Evolutionary conservation across 2,329 filamentous ascomycete genomes (phyloP).

Genomic region (Colletotrichum paranaense): DNA sequence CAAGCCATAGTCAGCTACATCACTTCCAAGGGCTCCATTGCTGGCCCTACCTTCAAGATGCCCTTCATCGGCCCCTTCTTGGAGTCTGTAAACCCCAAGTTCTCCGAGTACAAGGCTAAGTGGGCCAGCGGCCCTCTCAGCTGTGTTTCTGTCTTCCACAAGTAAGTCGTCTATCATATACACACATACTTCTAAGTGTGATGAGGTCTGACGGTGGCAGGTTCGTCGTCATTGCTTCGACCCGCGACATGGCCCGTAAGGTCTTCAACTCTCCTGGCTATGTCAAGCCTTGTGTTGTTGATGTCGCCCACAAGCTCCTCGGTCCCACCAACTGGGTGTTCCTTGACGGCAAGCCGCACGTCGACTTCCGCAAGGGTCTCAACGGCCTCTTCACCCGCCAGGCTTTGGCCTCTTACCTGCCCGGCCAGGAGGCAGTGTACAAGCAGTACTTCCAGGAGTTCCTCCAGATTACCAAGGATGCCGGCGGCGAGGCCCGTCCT

Average conservation of each 20-base stretch:
- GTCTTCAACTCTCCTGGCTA: slow-evolving; percentile 94
- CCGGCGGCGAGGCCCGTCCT: slow-evolving; percentile 78
- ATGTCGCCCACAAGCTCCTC: slow-evolving; percentile 92
- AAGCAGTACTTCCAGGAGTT: slow-evolving; percentile 86
- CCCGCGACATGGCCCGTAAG: slow-evolving; percentile 94
- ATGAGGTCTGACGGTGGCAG: slow-evolving; percentile 55
- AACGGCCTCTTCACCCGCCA: slow-evolving; percentile 94
- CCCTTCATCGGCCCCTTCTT: slow-evolving; percentile 97
- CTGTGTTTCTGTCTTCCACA: slow-evolving; percentile 99
- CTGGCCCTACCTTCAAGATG: slow-evolving; percentile 79
- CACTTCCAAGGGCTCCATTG: slow-evolving; percentile 79
- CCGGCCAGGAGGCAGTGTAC: slow-evolving; percentile 93
- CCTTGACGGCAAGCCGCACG: slow-evolving; percentile 92
- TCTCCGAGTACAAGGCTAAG: slow-evolving; percentile 90
- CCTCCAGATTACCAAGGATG: slow-evolving; percentile 78
- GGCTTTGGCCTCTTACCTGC: slow-evolving; percentile 88
- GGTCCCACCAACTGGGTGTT: slow-evolving; percentile 97
- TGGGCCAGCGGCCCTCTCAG: slow-evolving; percentile 92
- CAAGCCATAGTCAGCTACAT: slow-evolving; percentile 75
- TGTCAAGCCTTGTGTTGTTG: slow-evolving; percentile 97
- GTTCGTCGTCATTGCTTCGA: slow-evolving; percentile 97
- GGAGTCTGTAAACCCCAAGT: slow-evolving; percentile 90
- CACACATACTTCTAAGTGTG: background rate
- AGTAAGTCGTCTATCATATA: slow-evolving; percentile 55
- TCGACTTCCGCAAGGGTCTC: slow-evolving; percentile 96